Base-by-base conservation (phyloP, 495 filamentous ascomycete genomes). In the Hyaloscypha hepaticicola region DNA sequence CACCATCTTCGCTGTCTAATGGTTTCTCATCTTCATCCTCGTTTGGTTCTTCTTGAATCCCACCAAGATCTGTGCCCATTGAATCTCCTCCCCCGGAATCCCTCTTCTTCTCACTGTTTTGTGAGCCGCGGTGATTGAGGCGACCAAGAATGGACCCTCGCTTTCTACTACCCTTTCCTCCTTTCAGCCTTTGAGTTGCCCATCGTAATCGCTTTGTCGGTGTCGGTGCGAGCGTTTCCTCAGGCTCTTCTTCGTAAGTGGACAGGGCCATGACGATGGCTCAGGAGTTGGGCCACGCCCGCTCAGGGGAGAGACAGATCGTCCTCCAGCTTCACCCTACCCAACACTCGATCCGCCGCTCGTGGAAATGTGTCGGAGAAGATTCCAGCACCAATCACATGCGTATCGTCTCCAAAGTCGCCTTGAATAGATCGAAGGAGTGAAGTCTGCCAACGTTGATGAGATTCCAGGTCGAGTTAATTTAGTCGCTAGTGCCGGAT, bases 151-250 rank as follows among this genome's bases (percentile, higher is more conserved):
- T 88, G 60, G 91, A 94, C 55, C 89, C 82, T 63, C 95, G 89
- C 80, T 97, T 98, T 72, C 83, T 79, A 70, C 85, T 76, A 33
- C 87, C 90, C 73, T 87, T 89, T 76, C 85, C 79, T 64, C 90
- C 88, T 58, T 83, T 87, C 66, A 87, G 81, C 71, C 91, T 88
- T 67, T 91, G 91, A 29, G 95, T 98, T 60, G 95, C 95, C 95
- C 95, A 99, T 87, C 96, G 79, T 80, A 63, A 75, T 66, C 61
- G 73, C 77, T 90, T 88, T 76, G 75, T 77, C 67, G 72, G 68
- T 24, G 33, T 66, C 6, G 71, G 64, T 26, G 27, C 64, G 7
- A 67, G 64, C 45, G 63, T 67, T 69, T 73, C 78, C 59, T 76
- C 73, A 60, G 74, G 72, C 55, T 72, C 69, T 45, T n/a, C n/a